Conservation (phyloP, 192 early-diverging fungal species). For the Mortierella hygrophila region DNA sequence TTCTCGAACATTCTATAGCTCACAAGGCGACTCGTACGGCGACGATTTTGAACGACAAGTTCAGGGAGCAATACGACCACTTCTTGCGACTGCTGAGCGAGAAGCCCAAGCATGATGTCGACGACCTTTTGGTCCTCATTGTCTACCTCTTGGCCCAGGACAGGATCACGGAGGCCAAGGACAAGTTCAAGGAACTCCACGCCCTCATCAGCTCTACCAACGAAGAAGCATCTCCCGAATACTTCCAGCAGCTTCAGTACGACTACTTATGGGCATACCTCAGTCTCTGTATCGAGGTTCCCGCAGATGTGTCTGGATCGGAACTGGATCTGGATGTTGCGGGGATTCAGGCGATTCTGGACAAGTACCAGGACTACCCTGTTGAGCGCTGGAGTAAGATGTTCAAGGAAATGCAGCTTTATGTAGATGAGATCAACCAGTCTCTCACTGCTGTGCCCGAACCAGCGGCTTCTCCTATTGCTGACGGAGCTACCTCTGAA, state of each 20-base stretch:
- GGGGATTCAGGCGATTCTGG: slow-evolving; percentile 22
- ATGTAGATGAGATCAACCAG: slow-evolving; percentile 49
- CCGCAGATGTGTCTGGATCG: not conserved
- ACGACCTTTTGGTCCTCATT: slow-evolving; percentile 52
- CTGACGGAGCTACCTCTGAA: not conserved
- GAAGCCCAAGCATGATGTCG: slow-evolving; percentile 29
- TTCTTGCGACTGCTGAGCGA: slow-evolving; percentile 54
- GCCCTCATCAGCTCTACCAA: not conserved
- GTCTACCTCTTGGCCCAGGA: slow-evolving; percentile 64
- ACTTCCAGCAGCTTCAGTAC: slow-evolving; percentile 37
- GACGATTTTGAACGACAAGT: slow-evolving; percentile 56
- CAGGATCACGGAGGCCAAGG: slow-evolving; percentile 59
- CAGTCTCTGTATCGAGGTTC: slow-evolving; percentile 41
- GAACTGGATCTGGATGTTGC: slow-evolving; percentile 17
- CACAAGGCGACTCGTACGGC: slow-evolving; percentile 43
- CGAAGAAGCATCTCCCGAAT: not conserved
- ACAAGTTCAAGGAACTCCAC: slow-evolving; percentile 17
- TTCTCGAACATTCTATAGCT: slow-evolving; percentile 8
- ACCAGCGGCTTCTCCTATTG: not conserved
- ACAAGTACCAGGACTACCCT: slow-evolving; percentile 41
- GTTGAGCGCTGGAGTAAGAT: slow-evolving; percentile 57
- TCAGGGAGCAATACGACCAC: slow-evolving; percentile 49
- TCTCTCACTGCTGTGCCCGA: not conserved
- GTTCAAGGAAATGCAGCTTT: slow-evolving; percentile 57
- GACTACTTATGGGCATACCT: slow-evolving; percentile 45